Evolutionary conservation across 1,284 basidiomycete species (phyloP).

Genomic region (Ceraceosorus bombacis): DNA sequence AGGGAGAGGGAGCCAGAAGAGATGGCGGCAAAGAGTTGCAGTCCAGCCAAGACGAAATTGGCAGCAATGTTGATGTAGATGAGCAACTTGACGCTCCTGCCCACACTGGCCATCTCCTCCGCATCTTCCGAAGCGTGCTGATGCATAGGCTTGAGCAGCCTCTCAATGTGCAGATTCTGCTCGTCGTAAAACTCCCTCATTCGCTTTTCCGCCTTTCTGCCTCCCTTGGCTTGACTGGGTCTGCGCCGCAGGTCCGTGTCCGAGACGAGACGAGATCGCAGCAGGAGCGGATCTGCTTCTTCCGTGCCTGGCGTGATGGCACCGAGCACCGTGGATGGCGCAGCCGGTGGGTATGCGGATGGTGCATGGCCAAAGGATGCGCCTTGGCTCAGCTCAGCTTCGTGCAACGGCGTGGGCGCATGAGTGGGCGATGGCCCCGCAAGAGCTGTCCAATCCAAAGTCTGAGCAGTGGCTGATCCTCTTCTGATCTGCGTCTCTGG

Average conservation of each 20-base stretch:
- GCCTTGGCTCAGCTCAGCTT: background rate
- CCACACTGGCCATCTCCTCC: slow-evolving; percentile 41
- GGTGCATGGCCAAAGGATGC: background rate
- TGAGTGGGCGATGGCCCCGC: too few species aligned
- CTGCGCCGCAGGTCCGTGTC: slow-evolving; percentile 47
- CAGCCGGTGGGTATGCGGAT: background rate
- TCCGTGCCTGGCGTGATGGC: slow-evolving; percentile 20
- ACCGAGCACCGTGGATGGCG: background rate
- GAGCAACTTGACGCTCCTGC: slow-evolving; percentile 59
- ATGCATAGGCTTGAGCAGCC: slow-evolving; percentile 79
- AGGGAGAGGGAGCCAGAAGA: slow-evolving; percentile 77
- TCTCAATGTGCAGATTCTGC: slow-evolving; percentile 80
- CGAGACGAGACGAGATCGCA: slow-evolving; percentile 49
- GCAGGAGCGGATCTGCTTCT: slow-evolving; percentile 50
- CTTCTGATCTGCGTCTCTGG: too few species aligned
- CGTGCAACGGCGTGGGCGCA: background rate
- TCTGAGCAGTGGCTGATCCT: too few species aligned
- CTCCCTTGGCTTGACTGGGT: slow-evolving; percentile 42
- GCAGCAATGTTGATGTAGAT: slow-evolving; percentile 68
- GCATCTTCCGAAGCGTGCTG: slow-evolving; percentile 69
- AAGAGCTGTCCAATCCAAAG: too few species aligned
- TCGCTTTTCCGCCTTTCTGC: slow-evolving; percentile 47
- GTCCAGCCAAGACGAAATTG: slow-evolving; percentile 58
- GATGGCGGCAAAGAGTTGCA: slow-evolving; percentile 66
- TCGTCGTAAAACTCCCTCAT: slow-evolving; percentile 66